Conservation (phyloP, 2,329 filamentous ascomycete genomes). For the Phyllosticta paracitricarpa region DNA sequence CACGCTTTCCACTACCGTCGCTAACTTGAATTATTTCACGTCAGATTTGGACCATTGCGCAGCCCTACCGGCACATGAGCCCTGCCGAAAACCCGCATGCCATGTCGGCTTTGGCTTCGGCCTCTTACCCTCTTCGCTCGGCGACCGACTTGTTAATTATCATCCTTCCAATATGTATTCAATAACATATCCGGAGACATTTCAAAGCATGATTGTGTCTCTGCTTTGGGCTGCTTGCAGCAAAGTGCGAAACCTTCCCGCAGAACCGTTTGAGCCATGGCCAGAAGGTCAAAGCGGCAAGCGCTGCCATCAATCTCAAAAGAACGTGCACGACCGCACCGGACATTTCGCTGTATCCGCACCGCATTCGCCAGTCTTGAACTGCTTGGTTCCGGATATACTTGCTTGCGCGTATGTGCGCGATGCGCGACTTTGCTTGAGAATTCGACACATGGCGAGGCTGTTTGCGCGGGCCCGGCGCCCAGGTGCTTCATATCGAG, state of each 20-base stretch:
- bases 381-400: too few species aligned
- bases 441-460: neutral
- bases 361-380: too few species aligned
- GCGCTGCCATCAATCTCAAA: neutral
- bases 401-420: neutral
- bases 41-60: too few species aligned
- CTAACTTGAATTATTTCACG: too few species aligned
- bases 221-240: neutral
- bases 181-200: neutral
- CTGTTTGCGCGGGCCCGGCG: neutral
- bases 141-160: neutral
- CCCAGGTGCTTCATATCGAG: neutral
- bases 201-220: neutral
- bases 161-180: neutral
- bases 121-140: neutral
- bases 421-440: neutral
- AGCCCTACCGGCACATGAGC: too few species aligned
- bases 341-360: too few species aligned
- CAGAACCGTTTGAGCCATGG: neutral
- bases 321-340: neutral
- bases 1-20: too few species aligned
- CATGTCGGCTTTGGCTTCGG: too few species aligned
- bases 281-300: neutral
- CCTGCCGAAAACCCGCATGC: too few species aligned
- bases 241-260: neutral